Evolutionary conservation across 139 green algal genomes (phyloP).

Genomic region (Spirogloea muscicola): DNA sequence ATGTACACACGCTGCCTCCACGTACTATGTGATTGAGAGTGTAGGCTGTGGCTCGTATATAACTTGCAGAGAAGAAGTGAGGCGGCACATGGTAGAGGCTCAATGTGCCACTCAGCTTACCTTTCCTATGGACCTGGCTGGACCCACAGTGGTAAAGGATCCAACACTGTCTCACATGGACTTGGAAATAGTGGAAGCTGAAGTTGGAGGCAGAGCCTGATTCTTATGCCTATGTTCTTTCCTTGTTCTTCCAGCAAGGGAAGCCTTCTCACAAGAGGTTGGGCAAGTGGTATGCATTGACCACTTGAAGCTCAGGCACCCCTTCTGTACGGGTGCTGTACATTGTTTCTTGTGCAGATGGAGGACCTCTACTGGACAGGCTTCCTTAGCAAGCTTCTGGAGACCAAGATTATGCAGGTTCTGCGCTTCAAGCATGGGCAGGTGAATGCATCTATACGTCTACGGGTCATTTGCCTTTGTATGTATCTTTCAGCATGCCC

Average conservation of each 20-base stretch:
- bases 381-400: conserved; percentile 60
- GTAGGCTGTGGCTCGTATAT: too few relatives aligned
- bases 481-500: not conserved
- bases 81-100: conserved; percentile 65
- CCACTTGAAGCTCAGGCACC: too few relatives aligned
- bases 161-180: too few relatives aligned
- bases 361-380: conserved; percentile 48
- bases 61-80: conserved; percentile 62
- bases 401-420: conserved; percentile 68
- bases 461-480: not conserved
- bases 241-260: too few relatives aligned
- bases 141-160: conserved; percentile 25
- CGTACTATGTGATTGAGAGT: too few relatives aligned
- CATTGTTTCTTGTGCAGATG: conserved; percentile 2
- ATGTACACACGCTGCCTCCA: too few relatives aligned
- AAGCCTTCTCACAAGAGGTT: too few relatives aligned
- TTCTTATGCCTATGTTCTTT: too few relatives aligned
- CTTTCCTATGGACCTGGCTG: conserved; percentile 63
- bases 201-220: too few relatives aligned
- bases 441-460: conserved; percentile 15
- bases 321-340: not conserved
- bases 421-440: conserved; percentile 76
- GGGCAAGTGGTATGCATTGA: too few relatives aligned
- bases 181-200: too few relatives aligned
- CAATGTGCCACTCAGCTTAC: conserved; percentile 68